These are phyloP conservation scores for Adansonia digitata DNA, from an alignment of 345 rosid genomes.

Conservation along the genomic window DNA sequence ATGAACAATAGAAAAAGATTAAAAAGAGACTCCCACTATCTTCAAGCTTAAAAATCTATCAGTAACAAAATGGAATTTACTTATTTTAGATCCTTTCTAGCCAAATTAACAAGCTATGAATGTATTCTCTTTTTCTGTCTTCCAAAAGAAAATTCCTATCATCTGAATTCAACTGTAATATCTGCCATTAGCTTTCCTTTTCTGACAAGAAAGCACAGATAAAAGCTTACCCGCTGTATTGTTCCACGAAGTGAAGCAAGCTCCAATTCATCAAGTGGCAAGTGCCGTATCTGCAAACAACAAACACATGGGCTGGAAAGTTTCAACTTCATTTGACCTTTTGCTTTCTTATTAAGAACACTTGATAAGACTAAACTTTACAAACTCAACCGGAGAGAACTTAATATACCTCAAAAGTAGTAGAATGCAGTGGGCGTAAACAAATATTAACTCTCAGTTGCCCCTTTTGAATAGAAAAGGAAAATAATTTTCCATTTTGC, in stretches of 20 bases:
- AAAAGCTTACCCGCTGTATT: constrained; percentile 64
- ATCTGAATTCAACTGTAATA: neutral
- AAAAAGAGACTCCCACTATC: neutral
- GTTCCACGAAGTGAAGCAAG: constrained; percentile 93
- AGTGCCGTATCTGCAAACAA: constrained; percentile 64
- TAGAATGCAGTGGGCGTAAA: constrained; percentile 70
- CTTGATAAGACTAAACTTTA: neutral
- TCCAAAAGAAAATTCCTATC: neutral
- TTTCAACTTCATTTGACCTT: constrained; percentile 4
- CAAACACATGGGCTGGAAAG: constrained; percentile 12
- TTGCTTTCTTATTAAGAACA: neutral
- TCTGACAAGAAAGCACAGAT: neutral
- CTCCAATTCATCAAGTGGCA: constrained; percentile 96
- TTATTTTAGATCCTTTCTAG: constrained; percentile 1
- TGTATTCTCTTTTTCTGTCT: neutral
- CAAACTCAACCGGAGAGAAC: constrained; percentile 15
- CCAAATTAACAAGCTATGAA: neutral
- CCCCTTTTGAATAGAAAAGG: constrained; percentile 85
- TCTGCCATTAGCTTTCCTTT: neutral
- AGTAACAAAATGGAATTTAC: neutral
- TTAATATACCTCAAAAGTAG: constrained; percentile 77
- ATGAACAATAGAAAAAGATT: neutral
- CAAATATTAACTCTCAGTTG: constrained; percentile 80
- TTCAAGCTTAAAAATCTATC: neutral
- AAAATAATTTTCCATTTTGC: constrained; percentile 65